Percentiles rank a stretch among this genome's conserved stretches.
Evolutionary conservation across 2,329 filamentous ascomycete species (phyloP).

Genomic region (Trichoderma cornu-damae): DNA sequence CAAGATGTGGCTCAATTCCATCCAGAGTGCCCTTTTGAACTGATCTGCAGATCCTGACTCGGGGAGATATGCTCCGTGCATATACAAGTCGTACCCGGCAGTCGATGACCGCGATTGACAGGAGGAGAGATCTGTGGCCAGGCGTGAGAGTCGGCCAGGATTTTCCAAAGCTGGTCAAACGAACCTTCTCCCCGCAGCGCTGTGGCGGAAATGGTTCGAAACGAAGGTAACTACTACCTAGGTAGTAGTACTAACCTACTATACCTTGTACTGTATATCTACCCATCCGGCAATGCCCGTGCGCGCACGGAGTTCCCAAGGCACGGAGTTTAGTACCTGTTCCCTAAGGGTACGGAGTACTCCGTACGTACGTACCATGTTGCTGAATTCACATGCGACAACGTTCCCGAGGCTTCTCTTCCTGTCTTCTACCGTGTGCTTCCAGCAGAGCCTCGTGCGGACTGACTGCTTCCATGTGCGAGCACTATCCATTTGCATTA

Average conservation of each 20-base stretch:
- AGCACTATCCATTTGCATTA: neutral
- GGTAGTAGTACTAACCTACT: no score
- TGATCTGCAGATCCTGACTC: constrained; percentile 12
- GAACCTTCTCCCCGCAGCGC: no score
- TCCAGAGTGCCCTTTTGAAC: neutral
- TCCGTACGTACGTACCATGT: no score
- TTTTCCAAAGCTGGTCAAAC: no score
- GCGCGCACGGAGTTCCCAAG: no score
- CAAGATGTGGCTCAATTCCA: neutral
- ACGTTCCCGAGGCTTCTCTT: neutral
- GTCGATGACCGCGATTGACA: no score
- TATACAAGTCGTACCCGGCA: neutral
- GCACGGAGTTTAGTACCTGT: no score
- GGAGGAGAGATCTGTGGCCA: neutral
- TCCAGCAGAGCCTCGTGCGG: constrained; percentile 3
- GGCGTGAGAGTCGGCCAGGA: no score
- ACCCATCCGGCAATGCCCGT: no score
- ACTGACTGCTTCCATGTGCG: neutral
- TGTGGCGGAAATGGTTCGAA: no score
- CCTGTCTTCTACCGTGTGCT: neutral
- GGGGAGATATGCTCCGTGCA: constrained; percentile 3
- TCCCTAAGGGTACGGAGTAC: neutral
- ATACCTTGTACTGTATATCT: no score
- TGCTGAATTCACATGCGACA: constrained; percentile 1
- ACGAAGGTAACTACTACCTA: no score